Base-by-base conservation (phyloP, 805 yeast genomes). In the Yarrowia divulgata region DNA sequence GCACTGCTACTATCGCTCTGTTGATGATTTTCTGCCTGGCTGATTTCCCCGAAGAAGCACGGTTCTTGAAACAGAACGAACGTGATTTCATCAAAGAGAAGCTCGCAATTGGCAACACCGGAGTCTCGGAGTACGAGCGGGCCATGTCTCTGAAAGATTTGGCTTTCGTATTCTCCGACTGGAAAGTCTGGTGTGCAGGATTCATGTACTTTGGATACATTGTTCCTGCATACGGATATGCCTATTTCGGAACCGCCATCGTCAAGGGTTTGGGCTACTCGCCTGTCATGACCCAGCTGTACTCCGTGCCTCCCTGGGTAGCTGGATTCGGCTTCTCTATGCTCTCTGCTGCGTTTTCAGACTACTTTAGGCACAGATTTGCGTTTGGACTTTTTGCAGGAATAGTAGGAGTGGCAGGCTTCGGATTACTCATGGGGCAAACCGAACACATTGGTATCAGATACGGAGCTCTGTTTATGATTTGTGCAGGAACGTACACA, bases 271-370 rank as follows among this genome's bases (percentile, higher is more conserved):
- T 89, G 79, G 89, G 90, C 16, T 83, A 88, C 80, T 83, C 91
- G 2, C 88, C 91, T 2, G 88, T 87, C 73, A 81, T 84, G 69
- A 94, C 96, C 13, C 92, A 91, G 78, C 85, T 89, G 69, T 88
- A 88, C 79, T 89, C 97, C 0, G 90, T 92, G 63, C 92, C 91
- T 73, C 96, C 97, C 19, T 91, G 96, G 93, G 81, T 90, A 49
- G 79, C 84, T 42, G 90, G 96, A 0, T 89, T 91, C 75, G 92
- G 89, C 8, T 80, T 85, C 42, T 84, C 88, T 54, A 87, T 88
- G 79, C 73, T 85, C 3, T 71, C 84, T 19, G 94, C 97, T 0
- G 80, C 81, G 70, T 71, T 82, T 69, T 88, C 95, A 0, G 97
- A 91, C 76, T 77, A 75, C 60, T 68, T 79, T 18, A 80, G 84